These are phyloP conservation scores for Didymella glomerata DNA, from an alignment of 2,329 filamentous ascomycete genomes.

Conservation along the genomic window DNA sequence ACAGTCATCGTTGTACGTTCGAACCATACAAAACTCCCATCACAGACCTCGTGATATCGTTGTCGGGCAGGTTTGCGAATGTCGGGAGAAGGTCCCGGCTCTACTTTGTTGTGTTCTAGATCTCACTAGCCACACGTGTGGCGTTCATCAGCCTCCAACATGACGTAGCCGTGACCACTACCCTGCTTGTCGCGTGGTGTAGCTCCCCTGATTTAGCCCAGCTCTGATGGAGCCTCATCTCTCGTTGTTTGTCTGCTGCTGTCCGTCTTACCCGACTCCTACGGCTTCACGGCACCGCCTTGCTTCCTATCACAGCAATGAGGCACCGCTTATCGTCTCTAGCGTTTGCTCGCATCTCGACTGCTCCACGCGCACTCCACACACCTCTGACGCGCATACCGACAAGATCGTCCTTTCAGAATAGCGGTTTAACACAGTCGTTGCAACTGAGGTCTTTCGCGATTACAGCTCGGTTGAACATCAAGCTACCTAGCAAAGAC, in stretches of 20 bases:
- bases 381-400: constrained; percentile 15
- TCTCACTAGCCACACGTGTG: constrained; percentile 7
- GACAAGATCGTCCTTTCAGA: constrained; percentile 8
- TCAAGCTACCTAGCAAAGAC: constrained; percentile 25
- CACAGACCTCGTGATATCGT: not conserved
- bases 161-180: constrained; percentile 27
- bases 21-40: no score
- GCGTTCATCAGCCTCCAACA: constrained; percentile 16
- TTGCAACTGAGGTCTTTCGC: constrained; percentile 28
- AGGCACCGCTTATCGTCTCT: constrained; percentile 43
- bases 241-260: constrained; percentile 2
- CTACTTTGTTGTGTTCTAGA: not conserved
- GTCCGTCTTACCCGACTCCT: constrained; percentile 25
- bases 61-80: not conserved
- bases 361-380: constrained; percentile 25
- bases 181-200: constrained; percentile 31
- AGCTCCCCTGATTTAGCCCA: constrained; percentile 19
- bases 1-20: not conserved
- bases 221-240: constrained; percentile 5
- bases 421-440: constrained; percentile 1
- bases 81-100: not conserved
- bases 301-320: constrained; percentile 31
- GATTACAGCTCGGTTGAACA: constrained; percentile 14
- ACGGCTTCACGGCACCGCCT: constrained; percentile 15
- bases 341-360: constrained; percentile 29